phyloP scores from a whole-genome alignment of 768 basidiomycete genomes.

The Mycena leptocephala region DNA sequence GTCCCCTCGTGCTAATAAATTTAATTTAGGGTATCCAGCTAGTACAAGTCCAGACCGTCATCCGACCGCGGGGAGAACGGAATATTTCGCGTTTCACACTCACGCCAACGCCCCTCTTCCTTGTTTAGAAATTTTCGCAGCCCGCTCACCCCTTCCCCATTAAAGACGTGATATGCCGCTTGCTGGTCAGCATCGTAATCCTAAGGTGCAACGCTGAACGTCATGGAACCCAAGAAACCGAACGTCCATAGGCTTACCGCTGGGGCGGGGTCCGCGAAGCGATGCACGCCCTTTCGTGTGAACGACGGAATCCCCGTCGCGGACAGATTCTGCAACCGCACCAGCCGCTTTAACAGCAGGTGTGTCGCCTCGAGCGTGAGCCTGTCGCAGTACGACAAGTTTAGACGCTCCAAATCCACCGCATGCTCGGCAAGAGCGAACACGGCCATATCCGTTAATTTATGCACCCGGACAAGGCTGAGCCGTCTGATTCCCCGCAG shows the following conservation, averaged over 20 bases:
- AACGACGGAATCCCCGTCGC: slow-evolving; percentile 87
- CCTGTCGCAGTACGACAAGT: slow-evolving; percentile 90
- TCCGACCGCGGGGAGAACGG: slow-evolving; percentile 74
- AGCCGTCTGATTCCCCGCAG: slow-evolving; percentile 82
- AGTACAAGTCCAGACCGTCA: slow-evolving; percentile 77
- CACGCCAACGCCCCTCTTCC: slow-evolving; percentile 71
- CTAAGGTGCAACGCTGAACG: slow-evolving; percentile 55
- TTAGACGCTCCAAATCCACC: slow-evolving; percentile 80
- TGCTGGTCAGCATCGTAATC: slow-evolving; percentile 77
- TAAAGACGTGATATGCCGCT: slow-evolving; percentile 86
- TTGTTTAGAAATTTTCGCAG: slow-evolving; percentile 83
- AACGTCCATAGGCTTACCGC: slow-evolving; percentile 58
- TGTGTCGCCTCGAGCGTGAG: slow-evolving; percentile 86
- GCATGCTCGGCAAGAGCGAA: slow-evolving; percentile 85
- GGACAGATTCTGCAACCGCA: slow-evolving; percentile 80
- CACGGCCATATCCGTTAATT: slow-evolving; percentile 89
- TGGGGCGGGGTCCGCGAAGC: slow-evolving; percentile 85
- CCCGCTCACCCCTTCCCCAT: slow-evolving; percentile 73
- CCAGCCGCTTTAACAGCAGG: slow-evolving; percentile 73
- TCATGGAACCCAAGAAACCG: slow-evolving; percentile 19
- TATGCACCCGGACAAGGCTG: slow-evolving; percentile 85
- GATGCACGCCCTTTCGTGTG: slow-evolving; percentile 76
- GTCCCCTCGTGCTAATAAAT: no score
- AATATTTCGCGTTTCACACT: slow-evolving; percentile 74
- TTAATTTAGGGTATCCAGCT: slow-evolving; percentile 30